Conservation (phyloP, 306 rosid genomes). For the Medicago ruthenica region DNA sequence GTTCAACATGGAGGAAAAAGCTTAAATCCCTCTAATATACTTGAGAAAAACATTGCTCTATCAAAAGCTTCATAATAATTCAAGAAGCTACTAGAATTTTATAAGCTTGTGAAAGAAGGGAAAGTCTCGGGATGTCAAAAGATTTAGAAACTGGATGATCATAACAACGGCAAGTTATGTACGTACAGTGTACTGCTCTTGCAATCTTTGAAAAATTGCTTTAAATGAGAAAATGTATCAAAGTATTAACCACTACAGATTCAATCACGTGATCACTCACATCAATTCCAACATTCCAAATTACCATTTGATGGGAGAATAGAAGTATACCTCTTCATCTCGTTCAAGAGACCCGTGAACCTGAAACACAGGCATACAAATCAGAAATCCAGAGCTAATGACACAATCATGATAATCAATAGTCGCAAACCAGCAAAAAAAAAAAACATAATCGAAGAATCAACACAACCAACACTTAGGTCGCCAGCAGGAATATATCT, state of each 20-base stretch:
- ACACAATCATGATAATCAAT: conserved; percentile 20
- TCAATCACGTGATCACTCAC: conserved; percentile 28
- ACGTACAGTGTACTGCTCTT: not conserved
- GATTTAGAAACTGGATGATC: conserved; percentile 1
- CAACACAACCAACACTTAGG: conserved; percentile 3
- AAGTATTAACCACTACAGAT: not conserved
- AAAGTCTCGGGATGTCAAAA: not conserved
- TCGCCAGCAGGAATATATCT: conserved; percentile 28
- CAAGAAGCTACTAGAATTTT: not conserved
- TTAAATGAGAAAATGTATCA: conserved; percentile 8
- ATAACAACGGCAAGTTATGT: not conserved
- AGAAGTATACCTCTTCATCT: conserved; percentile 83
- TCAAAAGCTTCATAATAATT: not conserved
- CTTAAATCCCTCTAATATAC: not conserved
- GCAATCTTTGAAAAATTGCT: not conserved
- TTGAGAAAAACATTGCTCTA: not conserved
- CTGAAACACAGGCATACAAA: conserved; percentile 56
- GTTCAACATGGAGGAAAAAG: not conserved
- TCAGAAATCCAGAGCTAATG: conserved; percentile 28
- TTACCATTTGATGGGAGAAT: conserved; percentile 34
- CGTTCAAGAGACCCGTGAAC: conserved; percentile 95
- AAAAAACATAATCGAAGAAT: conserved; percentile 21
- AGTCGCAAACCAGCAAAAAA: conserved; percentile 26
- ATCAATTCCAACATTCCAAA: conserved; percentile 13
- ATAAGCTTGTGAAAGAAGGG: conserved; percentile 6